These are phyloP conservation scores for Eimeria acervulina DNA, from an alignment of 169 alveolate species.

Conservation along the genomic window DNA sequence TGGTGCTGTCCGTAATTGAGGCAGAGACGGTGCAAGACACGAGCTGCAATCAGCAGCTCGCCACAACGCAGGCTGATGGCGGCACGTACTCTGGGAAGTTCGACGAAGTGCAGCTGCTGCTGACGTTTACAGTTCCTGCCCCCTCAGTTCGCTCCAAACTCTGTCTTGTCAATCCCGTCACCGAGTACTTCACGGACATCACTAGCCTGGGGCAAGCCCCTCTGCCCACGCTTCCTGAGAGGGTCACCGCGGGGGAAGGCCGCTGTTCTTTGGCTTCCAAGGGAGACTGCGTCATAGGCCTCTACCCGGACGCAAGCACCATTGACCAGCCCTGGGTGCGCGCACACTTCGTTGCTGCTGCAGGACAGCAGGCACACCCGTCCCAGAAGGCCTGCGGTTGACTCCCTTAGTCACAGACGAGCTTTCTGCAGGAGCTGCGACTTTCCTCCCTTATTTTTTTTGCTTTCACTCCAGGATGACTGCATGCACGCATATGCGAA, in stretches of 20 bases:
- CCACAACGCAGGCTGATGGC: background rate
- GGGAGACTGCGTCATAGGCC: conserved; percentile 58
- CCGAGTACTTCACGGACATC: background rate
- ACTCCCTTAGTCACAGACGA: no score
- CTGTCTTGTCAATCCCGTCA: background rate
- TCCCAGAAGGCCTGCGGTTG: background rate
- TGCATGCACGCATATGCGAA: background rate
- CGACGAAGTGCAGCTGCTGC: background rate
- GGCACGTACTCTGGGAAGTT: background rate
- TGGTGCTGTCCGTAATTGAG: background rate
- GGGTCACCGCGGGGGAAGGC: conserved; percentile 3
- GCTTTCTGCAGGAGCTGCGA: no score
- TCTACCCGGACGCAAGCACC: conserved; percentile 39
- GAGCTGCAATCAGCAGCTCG: background rate
- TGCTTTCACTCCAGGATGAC: background rate
- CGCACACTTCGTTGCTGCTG: background rate
- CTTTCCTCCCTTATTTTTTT: background rate
- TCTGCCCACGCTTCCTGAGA: conserved; percentile 10
- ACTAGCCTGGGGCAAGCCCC: conserved; percentile 40
- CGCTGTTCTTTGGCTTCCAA: conserved; percentile 59
- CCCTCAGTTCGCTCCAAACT: conserved; percentile 44
- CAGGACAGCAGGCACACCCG: background rate
- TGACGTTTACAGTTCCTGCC: conserved; percentile 40
- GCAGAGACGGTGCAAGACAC: conserved; percentile 6
- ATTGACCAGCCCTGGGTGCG: conserved; percentile 14